phyloP scores from a whole-genome alignment of 192 early-diverging fungal species.

The Coemansia sp. region DNA sequence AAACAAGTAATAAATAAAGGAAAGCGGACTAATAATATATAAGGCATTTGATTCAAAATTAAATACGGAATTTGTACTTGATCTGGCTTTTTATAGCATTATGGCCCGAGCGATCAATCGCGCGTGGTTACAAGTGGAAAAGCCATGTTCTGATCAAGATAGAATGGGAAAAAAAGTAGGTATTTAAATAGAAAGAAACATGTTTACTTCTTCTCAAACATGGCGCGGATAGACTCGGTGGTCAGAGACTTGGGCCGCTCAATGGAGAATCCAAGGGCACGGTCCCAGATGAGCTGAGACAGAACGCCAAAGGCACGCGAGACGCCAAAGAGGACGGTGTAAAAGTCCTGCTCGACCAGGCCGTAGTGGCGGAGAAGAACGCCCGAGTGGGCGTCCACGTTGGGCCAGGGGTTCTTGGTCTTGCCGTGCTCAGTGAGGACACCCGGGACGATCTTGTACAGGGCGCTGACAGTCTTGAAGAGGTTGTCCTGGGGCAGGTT shows the following conservation, averaged over 20 bases:
- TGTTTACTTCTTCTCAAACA: slow-evolving; percentile 65
- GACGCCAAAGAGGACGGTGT: slow-evolving; percentile 99
- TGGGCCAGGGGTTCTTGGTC: slow-evolving; percentile 99
- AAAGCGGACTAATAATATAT: neutral
- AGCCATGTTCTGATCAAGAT: neutral
- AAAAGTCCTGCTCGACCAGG: slow-evolving; percentile 97
- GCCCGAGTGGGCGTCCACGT: slow-evolving; percentile 99
- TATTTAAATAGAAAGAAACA: neutral
- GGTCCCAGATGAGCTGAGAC: slow-evolving; percentile 96
- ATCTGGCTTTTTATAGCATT: neutral
- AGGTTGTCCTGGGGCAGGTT: slow-evolving; percentile 95
- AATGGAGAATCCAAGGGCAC: slow-evolving; percentile 92
- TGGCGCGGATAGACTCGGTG: slow-evolving; percentile 85
- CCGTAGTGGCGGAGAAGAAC: slow-evolving; percentile 96
- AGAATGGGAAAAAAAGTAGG: neutral
- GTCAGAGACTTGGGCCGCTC: slow-evolving; percentile 92
- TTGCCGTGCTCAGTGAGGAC: slow-evolving; percentile 98
- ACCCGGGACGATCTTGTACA: slow-evolving; percentile 97
- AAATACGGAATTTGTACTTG: neutral
- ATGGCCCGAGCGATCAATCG: neutral
- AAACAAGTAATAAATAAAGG: neutral
- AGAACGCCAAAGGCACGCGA: slow-evolving; percentile 97
- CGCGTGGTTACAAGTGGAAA: neutral
- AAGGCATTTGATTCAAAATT: neutral
- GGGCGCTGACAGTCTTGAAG: slow-evolving; percentile 94